A percentile compares a stretch with the other conserved stretches of the same genome.
Conservation (phyloP, 768 basidiomycete genomes). For the Suillus plorans region DNA sequence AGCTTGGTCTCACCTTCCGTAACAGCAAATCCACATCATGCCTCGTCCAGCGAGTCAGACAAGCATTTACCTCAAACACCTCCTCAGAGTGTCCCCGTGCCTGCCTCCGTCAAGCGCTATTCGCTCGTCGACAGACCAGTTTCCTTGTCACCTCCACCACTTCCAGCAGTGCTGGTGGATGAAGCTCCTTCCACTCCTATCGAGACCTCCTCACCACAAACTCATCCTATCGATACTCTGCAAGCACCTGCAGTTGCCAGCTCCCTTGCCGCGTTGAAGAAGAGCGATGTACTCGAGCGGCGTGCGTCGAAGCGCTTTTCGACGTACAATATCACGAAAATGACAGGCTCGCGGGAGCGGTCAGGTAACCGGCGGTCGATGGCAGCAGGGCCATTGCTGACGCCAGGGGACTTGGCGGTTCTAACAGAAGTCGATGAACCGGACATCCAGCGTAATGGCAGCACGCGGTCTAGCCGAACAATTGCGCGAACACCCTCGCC, state of each 20-base stretch:
- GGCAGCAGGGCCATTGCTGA: constrained; percentile 60
- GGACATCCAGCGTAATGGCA: constrained; percentile 19
- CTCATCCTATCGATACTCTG: constrained; percentile 38
- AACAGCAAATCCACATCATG: constrained; percentile 11
- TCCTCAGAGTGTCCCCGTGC: constrained; percentile 39
- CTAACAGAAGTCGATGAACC: constrained; percentile 72
- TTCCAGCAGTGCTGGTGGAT: constrained; percentile 49
- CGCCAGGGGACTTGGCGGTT: constrained; percentile 69
- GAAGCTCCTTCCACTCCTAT: constrained; percentile 26
- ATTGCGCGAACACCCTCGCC: constrained; percentile 38
- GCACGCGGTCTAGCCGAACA: constrained; percentile 18
- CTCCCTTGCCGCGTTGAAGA: constrained; percentile 86
- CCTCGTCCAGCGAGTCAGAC: constrained; percentile 21
- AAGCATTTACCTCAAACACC: constrained; percentile 28
- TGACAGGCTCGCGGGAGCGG: constrained; percentile 67
- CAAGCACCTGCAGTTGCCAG: constrained; percentile 67
- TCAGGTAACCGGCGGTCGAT: constrained; percentile 67
- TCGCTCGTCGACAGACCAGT: constrained; percentile 76
- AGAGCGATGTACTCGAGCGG: constrained; percentile 82
- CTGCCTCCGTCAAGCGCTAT: constrained; percentile 73
- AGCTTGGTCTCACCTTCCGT: constrained; percentile 5
- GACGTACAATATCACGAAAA: constrained; percentile 90
- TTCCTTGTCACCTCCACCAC: constrained; percentile 37
- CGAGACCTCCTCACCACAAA: constrained; percentile 25
- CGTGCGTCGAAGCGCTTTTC: constrained; percentile 96